A percentile compares a stretch with the other conserved stretches of the same genome.
Evolutionary conservation across 1,139 yeast species (phyloP).

Genomic region (Geotrichum macrosporum): DNA sequence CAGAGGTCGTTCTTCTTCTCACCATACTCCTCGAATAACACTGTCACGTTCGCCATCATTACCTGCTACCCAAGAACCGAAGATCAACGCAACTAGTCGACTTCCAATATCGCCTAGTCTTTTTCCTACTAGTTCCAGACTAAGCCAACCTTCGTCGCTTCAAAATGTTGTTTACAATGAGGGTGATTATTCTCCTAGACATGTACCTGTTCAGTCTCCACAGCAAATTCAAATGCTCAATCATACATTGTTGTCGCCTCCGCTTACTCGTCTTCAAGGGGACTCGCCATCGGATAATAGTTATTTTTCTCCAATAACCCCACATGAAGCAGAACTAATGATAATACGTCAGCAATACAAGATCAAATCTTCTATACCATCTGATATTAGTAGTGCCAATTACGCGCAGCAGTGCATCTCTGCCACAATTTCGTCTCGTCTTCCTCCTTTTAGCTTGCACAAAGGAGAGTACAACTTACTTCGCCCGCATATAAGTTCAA

Average conservation of each 20-base stretch:
- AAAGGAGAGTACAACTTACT: constrained; percentile 39
- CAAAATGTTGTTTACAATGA: constrained; percentile 1
- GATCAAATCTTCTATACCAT: constrained; percentile 41
- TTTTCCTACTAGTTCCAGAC: constrained; percentile 12
- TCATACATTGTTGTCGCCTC: constrained; percentile 20
- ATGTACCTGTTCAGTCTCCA: constrained; percentile 8
- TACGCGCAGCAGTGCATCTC: constrained; percentile 42
- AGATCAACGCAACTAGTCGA: background rate
- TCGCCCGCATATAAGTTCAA: constrained; percentile 35
- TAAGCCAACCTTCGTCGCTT: background rate
- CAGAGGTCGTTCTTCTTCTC: constrained; percentile 5
- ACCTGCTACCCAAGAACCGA: constrained; percentile 7
- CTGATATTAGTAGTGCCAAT: constrained; percentile 37
- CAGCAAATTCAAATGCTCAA: constrained; percentile 16
- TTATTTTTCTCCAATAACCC: constrained; percentile 20
- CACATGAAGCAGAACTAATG: constrained; percentile 23
- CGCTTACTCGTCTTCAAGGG: constrained; percentile 11
- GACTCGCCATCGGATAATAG: constrained; percentile 16
- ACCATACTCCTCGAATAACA: constrained; percentile 5
- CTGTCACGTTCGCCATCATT: constrained; percentile 9
- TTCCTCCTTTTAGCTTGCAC: constrained; percentile 40
- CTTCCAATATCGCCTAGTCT: constrained; percentile 13
- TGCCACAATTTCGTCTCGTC: constrained; percentile 43
- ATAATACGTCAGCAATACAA: constrained; percentile 35
- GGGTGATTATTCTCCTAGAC: constrained; percentile 5